Conservation (phyloP, 306 rosid genomes). For the Heteromeles arbutifolia region DNA sequence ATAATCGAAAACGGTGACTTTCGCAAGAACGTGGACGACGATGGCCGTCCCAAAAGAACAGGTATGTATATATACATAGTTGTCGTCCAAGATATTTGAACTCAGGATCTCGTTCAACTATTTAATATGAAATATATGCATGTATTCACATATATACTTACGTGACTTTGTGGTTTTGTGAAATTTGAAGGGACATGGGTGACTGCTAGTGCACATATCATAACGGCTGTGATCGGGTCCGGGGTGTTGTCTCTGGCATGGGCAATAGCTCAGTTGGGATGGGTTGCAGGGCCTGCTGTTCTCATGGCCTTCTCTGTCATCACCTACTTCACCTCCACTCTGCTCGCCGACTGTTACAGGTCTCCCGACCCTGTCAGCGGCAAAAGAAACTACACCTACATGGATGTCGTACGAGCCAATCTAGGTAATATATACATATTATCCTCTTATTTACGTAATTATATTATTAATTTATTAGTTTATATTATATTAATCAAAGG, state of each 20-base stretch:
- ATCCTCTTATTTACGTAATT: too few species aligned
- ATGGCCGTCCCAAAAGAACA: constrained; percentile 67
- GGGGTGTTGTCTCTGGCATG: constrained; percentile 94
- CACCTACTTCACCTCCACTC: constrained; percentile 89
- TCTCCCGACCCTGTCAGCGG: constrained; percentile 86
- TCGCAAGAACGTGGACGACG: constrained; percentile 68
- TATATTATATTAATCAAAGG: not conserved
- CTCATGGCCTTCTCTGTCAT: constrained; percentile 76
- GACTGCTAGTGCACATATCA: constrained; percentile 94
- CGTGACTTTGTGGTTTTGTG: not conserved
- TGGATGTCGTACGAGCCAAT: constrained; percentile 56
- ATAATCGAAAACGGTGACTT: constrained; percentile 22
- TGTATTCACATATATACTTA: not conserved
- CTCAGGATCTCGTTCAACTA: not conserved
- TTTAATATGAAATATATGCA: not conserved
- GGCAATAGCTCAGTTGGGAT: constrained; percentile 89
- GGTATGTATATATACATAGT: constrained; percentile 30
- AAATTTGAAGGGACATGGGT: constrained; percentile 71
- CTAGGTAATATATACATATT: constrained; percentile 40
- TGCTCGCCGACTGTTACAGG: constrained; percentile 77
- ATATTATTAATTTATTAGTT: too few species aligned
- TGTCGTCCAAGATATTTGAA: not conserved
- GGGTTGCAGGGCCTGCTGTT: constrained; percentile 86
- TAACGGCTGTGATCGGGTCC: constrained; percentile 95
- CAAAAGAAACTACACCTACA: constrained; percentile 80